Percentiles rank a stretch among this genome's conserved stretches.
phyloP scores from a whole-genome alignment of 2,329 filamentous ascomycete species.

The Trichoderma cornu-damae region DNA sequence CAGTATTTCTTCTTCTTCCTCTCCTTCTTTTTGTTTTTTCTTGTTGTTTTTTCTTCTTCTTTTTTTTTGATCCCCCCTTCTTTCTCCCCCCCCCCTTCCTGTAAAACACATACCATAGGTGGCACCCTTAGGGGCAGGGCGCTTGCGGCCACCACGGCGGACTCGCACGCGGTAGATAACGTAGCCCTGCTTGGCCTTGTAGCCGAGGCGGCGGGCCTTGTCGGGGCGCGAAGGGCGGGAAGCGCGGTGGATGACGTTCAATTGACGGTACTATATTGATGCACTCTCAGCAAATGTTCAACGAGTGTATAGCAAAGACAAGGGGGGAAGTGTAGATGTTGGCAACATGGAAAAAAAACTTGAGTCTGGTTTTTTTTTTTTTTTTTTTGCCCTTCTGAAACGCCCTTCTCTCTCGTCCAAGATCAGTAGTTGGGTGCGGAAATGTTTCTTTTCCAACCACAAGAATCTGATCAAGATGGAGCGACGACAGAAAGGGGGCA shows the following conservation, averaged over 20 bases:
- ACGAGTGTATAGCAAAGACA: constrained; percentile 87
- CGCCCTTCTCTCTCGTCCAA: not conserved
- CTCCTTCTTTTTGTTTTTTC: too few relatives aligned
- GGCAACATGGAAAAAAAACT: not conserved
- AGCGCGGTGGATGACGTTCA: constrained; percentile 99
- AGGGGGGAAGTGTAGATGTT: constrained; percentile 19
- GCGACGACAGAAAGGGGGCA: not conserved
- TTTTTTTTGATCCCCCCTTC: too few relatives aligned
- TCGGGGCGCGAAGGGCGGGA: constrained; percentile 97
- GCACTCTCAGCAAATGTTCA: constrained; percentile 99
- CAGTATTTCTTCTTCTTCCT: not conserved
- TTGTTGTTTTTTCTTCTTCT: too few relatives aligned
- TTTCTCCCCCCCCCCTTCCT: too few relatives aligned
- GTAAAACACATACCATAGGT: constrained; percentile 81
- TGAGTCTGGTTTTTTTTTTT: not conserved
- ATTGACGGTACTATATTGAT: constrained; percentile 99
- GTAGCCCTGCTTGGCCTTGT: constrained; percentile 99
- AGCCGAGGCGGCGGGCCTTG: constrained; percentile 99
- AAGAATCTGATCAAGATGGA: not conserved
- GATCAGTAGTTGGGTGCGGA: too few relatives aligned
- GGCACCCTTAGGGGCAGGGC: constrained; percentile 92
- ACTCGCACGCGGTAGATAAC: constrained; percentile 99
- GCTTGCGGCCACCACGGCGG: constrained; percentile 97
- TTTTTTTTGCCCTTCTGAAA: not conserved
- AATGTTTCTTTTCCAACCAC: not conserved